Base-by-base conservation (phyloP, 176 grass and related monocot species). In the Hsuehochloa calcarea region DNA sequence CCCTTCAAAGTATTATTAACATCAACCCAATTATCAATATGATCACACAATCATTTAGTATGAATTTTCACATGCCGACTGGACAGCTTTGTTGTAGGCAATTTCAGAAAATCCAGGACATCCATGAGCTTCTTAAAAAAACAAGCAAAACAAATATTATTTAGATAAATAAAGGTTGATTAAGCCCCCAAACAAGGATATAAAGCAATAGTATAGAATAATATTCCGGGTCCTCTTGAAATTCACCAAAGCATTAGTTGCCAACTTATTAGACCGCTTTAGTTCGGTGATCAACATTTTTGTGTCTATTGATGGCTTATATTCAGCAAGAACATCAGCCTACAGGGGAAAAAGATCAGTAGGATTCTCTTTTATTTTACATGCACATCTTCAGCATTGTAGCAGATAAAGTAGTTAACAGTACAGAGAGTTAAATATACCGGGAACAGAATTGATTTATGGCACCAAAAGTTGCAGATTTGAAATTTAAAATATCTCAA, bases 31-130 rank as follows among this genome's bases (percentile, higher is more conserved):
- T n/a, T 99, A 74, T 92, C 84, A 60, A 99, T 86, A 72, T 94
- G 96, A 79, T 94, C 74, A 22, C 80, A 46, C 54, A 96, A 84
- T 37, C 65, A 78, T 79, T 89, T 96, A 64, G 86, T 92, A 69
- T 99, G 96, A 45, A 99, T 99, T 88, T 96, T 96, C 67, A 99
- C 90, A 70, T 99, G 93, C 11, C 90, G 84, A 43, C 96, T 99
- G 25, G 71, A 92, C 56, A 96, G 71, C 26, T 91, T 88, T 65
- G 72, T 72, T 62, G 80, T 90, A 2, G 93, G 96, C 87, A 96
- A 65, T 92, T 81, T 88, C 23, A 99, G 82, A 91, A 99, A 96
- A 75, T 91, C 86, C 67, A 94, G 75, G 74, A 92, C 93, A 88
- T 99, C 90, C 72, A 83, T 89, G 27, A 96, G 85, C 85, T 89